Percentiles rank a stretch among this genome's conserved stretches.
phyloP scores from a whole-genome alignment of 768 basidiomycete species.

The Boletus huronensis region DNA sequence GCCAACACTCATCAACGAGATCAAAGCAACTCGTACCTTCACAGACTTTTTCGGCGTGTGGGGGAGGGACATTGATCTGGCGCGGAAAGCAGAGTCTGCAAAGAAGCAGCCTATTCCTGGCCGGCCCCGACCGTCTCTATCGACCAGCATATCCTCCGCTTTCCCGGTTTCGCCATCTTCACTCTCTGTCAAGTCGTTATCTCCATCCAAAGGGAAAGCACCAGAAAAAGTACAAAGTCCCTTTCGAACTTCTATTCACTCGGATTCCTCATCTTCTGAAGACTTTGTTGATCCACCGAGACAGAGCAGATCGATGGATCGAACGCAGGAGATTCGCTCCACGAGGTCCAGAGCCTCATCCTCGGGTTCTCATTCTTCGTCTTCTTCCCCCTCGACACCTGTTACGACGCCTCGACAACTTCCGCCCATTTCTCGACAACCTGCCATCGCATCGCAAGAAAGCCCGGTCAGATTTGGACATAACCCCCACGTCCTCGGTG shows the following conservation, averaged over 20 bases:
- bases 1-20: slow-evolving; percentile 63
- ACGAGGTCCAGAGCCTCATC: slow-evolving; percentile 24
- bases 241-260: slow-evolving; percentile 5
- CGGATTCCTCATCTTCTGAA: slow-evolving; percentile 29
- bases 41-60: slow-evolving; percentile 80
- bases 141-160: slow-evolving; percentile 53
- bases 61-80: slow-evolving; percentile 66
- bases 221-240: neutral
- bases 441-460: slow-evolving; percentile 25
- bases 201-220: slow-evolving; percentile 15
- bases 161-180: slow-evolving; percentile 42
- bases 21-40: slow-evolving; percentile 53
- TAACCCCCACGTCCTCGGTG: slow-evolving; percentile 19
- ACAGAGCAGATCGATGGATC: slow-evolving; percentile 2
- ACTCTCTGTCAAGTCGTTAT: slow-evolving; percentile 2
- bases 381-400: slow-evolving; percentile 28
- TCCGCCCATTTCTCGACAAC: slow-evolving; percentile 15
- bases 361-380: slow-evolving; percentile 22
- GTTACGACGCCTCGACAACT: slow-evolving; percentile 14
- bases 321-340: slow-evolving; percentile 3
- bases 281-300: slow-evolving; percentile 7
- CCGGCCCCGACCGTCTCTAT: slow-evolving; percentile 42
- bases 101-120: slow-evolving; percentile 18
- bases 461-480: slow-evolving; percentile 25
- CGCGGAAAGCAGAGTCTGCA: slow-evolving; percentile 35